Conservation (phyloP, 768 basidiomycete genomes). For the Pulveroboletus sp. region DNA sequence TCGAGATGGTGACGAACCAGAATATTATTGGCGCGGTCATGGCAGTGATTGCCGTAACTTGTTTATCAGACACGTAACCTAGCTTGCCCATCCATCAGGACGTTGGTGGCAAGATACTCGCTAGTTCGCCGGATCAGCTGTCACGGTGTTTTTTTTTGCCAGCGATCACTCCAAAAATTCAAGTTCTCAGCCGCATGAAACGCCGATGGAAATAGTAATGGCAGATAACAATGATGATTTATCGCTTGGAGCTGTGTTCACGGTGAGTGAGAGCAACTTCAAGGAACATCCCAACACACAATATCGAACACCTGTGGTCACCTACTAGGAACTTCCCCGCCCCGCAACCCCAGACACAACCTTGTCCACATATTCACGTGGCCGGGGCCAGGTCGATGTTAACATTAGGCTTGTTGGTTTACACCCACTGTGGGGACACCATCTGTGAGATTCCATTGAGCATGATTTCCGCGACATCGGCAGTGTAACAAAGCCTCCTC, state of each 20-base stretch:
- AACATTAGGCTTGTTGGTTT: slow-evolving; percentile 69
- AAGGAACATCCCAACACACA: background rate
- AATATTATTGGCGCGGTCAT: no score
- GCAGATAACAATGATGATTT: slow-evolving; percentile 27
- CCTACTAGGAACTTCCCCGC: slow-evolving; percentile 60
- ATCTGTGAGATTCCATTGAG: slow-evolving; percentile 52
- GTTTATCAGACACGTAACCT: no score
- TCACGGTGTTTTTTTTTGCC: no score
- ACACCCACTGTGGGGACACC: slow-evolving; percentile 80
- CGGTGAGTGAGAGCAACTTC: slow-evolving; percentile 34
- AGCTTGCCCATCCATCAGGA: no score
- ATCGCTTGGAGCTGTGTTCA: slow-evolving; percentile 46
- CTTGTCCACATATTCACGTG: slow-evolving; percentile 44
- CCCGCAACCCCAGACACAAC: slow-evolving; percentile 68
- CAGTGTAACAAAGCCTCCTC: background rate
- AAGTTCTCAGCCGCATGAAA: no score
- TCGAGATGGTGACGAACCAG: background rate
- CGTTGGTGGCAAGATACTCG: no score
- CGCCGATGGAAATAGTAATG: slow-evolving; percentile 1
- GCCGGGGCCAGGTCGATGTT: slow-evolving; percentile 32
- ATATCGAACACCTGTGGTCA: background rate
- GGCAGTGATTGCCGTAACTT: no score
- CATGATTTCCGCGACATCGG: no score
- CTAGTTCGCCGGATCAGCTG: no score
- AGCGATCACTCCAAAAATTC: no score